Percentiles rank a stretch among this genome's conserved stretches.
Conservation (phyloP, 176 grass and related monocot species). For the Eragrostis curvula region DNA sequence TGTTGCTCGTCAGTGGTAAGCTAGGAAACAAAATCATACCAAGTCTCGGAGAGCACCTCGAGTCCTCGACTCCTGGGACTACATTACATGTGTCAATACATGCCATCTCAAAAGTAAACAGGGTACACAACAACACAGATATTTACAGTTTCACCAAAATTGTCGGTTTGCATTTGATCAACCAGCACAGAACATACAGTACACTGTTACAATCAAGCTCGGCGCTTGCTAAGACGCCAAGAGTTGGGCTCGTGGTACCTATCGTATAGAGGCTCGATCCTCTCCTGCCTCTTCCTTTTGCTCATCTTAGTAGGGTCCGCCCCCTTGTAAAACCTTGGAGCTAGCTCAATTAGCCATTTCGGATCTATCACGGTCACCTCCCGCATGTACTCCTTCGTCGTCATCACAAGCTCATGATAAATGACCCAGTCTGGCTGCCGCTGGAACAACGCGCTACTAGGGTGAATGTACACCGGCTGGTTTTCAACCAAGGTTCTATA, state of each 20-base stretch:
- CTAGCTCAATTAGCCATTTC: constrained; percentile 81
- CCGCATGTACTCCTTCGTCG: constrained; percentile 90
- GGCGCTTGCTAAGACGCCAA: constrained; percentile 89
- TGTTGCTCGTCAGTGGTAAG: not conserved
- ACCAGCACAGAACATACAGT: constrained; percentile 5
- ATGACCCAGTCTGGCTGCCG: constrained; percentile 95
- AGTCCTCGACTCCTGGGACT: not conserved
- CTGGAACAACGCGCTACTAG: constrained; percentile 86
- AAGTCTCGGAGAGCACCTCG: not conserved
- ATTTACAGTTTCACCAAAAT: constrained; percentile 48
- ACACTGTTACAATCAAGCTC: constrained; percentile 60
- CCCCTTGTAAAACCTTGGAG: constrained; percentile 80
- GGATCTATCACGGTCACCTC: constrained; percentile 87
- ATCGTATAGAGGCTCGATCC: constrained; percentile 90
- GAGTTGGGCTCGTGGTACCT: constrained; percentile 94
- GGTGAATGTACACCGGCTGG: constrained; percentile 91
- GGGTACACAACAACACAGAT: not conserved
- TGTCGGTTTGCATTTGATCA: constrained; percentile 24
- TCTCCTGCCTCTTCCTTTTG: constrained; percentile 87
- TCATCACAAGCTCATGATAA: constrained; percentile 93
- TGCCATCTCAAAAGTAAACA: not conserved
- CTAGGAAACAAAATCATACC: not conserved
- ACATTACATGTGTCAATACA: constrained; percentile 13
- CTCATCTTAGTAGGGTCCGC: constrained; percentile 90
- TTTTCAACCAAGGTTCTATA: constrained; percentile 92